These are phyloP conservation scores for Pyricularia pennisetigena DNA, from an alignment of 2,329 filamentous ascomycete genomes.

Conservation along the genomic window DNA sequence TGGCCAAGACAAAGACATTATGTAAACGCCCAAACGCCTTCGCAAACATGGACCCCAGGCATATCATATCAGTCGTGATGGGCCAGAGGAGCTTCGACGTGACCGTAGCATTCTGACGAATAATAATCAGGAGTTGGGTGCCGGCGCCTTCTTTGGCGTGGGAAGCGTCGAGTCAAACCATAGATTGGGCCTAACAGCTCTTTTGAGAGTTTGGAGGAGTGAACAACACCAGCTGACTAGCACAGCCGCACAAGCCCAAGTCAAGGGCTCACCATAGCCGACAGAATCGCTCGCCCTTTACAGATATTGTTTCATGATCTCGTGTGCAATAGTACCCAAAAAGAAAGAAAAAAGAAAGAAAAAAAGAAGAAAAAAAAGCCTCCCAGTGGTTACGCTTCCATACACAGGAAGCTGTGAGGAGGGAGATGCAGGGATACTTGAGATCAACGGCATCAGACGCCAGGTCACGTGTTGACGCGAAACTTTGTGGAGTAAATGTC, in stretches of 20 bases:
- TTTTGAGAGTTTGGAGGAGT: conserved; percentile 43
- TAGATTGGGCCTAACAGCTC: conserved; percentile 46
- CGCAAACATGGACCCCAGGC: neutral
- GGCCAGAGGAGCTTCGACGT: neutral
- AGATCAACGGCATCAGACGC: neutral
- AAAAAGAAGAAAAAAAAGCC: too few relatives aligned
- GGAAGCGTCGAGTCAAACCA: conserved; percentile 40
- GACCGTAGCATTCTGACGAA: neutral
- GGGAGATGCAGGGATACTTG: too few relatives aligned
- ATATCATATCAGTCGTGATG: neutral
- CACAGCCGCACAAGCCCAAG: neutral
- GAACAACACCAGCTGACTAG: conserved; percentile 5
- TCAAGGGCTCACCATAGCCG: neutral
- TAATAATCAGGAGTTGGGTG: neutral
- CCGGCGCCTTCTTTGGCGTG: conserved; percentile 8
- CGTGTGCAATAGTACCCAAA: too few relatives aligned
- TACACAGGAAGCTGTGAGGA: too few relatives aligned
- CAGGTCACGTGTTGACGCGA: neutral
- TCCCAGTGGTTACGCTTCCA: too few relatives aligned
- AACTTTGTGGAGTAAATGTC: neutral
- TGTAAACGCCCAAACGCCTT: neutral
- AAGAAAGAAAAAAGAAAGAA: too few relatives aligned
- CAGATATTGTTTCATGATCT: conserved; percentile 35
- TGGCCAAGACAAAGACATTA: neutral
- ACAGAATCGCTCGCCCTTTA: conserved; percentile 25